These are phyloP conservation scores for Amylostereum chailletii DNA, from an alignment of 1,284 basidiomycete species.

Conservation along the genomic window DNA sequence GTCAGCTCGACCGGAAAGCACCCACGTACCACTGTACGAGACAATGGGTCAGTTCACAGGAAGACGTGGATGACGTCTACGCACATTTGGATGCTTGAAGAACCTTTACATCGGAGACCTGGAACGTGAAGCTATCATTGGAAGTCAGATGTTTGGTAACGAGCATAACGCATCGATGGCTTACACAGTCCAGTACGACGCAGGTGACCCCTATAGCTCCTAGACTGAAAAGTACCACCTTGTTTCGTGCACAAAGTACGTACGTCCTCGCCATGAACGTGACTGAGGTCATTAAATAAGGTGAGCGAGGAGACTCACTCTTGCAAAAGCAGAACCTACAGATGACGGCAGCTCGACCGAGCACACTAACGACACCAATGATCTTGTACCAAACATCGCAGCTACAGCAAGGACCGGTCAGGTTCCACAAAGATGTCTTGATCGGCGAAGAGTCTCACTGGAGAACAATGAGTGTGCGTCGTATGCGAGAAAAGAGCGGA, in stretches of 20 bases:
- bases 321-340: constrained; percentile 14
- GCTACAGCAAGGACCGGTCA: constrained; percentile 11
- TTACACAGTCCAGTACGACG: constrained; percentile 22
- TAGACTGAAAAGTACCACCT: constrained; percentile 18
- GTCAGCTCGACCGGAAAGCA: not conserved
- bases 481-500: not conserved
- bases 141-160: constrained; percentile 8
- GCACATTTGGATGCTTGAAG: constrained; percentile 12
- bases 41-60: not conserved
- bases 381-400: constrained; percentile 24
- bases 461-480: not conserved
- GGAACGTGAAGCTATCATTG: constrained; percentile 14
- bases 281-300: constrained; percentile 10
- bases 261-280: constrained; percentile 24
- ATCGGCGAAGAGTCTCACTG: not conserved
- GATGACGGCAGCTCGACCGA: constrained; percentile 24
- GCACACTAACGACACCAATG: constrained; percentile 21
- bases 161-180: constrained; percentile 5
- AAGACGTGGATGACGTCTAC: not conserved
- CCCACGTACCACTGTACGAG: not conserved
- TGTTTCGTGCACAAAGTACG: constrained; percentile 21
- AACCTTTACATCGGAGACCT: constrained; percentile 12
- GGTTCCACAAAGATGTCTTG: not conserved
- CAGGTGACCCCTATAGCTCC: constrained; percentile 18
- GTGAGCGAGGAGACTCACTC: no score